These are phyloP conservation scores for Amesomyces nigricolor DNA, from an alignment of 2,329 filamentous ascomycete genomes.

Conservation along the genomic window DNA sequence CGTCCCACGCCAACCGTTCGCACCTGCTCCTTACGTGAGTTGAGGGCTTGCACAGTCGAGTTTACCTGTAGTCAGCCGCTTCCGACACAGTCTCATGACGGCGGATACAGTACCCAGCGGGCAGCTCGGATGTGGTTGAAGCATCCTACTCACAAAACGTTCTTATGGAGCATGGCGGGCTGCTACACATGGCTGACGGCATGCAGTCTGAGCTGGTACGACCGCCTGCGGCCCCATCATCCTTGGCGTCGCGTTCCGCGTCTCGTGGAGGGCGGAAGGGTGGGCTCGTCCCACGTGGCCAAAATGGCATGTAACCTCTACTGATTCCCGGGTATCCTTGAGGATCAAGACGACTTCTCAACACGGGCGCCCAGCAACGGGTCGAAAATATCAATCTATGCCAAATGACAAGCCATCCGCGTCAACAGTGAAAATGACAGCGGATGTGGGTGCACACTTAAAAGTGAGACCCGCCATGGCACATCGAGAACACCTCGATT, in stretches of 20 bases:
- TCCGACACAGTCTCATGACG: not conserved
- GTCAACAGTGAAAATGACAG: slow-evolving; percentile 38
- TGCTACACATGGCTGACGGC: not conserved
- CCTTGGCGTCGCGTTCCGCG: not conserved
- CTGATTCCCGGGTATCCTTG: slow-evolving; percentile 52
- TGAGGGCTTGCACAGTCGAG: no score
- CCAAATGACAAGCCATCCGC: slow-evolving; percentile 48
- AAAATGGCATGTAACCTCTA: slow-evolving; percentile 47
- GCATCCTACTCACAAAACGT: slow-evolving; percentile 1
- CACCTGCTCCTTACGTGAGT: not conserved
- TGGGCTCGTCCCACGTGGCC: not conserved
- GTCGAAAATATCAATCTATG: slow-evolving; percentile 42
- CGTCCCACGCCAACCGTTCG: not conserved
- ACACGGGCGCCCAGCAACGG: slow-evolving; percentile 54
- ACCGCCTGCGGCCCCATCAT: not conserved
- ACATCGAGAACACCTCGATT: not conserved
- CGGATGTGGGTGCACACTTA: slow-evolving; percentile 42
- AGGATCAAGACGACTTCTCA: slow-evolving; percentile 51
- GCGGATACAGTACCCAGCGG: not conserved
- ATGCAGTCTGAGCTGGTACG: not conserved
- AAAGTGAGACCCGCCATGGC: slow-evolving; percentile 20
- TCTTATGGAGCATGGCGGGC: not conserved
- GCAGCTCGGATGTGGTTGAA: slow-evolving; percentile 13
- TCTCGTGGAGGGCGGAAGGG: not conserved
- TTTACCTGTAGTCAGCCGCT: not conserved